phyloP scores from a whole-genome alignment of 768 basidiomycete genomes.

The Rhizopogon vinicolor region DNA sequence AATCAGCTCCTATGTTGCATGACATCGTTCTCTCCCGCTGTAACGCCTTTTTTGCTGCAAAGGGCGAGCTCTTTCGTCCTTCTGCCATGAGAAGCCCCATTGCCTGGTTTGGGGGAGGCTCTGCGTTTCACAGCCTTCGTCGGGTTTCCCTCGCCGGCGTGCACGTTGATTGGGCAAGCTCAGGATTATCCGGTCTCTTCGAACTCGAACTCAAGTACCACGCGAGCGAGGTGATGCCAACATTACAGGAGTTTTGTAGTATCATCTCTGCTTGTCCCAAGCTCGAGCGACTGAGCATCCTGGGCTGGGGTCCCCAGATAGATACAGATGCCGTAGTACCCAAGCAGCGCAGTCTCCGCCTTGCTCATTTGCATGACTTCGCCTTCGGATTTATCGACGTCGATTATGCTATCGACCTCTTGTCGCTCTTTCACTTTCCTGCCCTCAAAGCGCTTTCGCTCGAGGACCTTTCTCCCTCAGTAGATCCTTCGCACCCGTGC shows the following conservation, averaged over 20 bases:
- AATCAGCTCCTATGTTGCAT: conserved; percentile 33
- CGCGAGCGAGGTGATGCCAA: conserved; percentile 52
- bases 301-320: conserved; percentile 50
- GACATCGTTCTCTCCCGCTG: conserved; percentile 46
- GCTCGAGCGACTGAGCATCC: conserved; percentile 40
- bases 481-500: conserved; percentile 28
- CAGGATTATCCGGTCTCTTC: conserved; percentile 37
- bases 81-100: conserved; percentile 33
- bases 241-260: conserved; percentile 37
- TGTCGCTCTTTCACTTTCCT: conserved; percentile 36
- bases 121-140: conserved; percentile 27
- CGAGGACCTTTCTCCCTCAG: conserved; percentile 41
- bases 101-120: conserved; percentile 36
- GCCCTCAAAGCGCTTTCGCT: conserved; percentile 32
- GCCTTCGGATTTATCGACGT: conserved; percentile 42
- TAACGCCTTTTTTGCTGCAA: conserved; percentile 51
- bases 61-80: conserved; percentile 42
- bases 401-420: conserved; percentile 31
- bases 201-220: conserved; percentile 53
- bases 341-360: conserved; percentile 13
- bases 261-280: conserved; percentile 36
- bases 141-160: conserved; percentile 49
- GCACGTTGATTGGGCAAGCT: conserved; percentile 49
- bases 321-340: conserved; percentile 1
- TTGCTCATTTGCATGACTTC: conserved; percentile 29